These are phyloP conservation scores for Heracleum sosnowskyi DNA, from an alignment of 129 eudicot genomes.

Conservation along the genomic window DNA sequence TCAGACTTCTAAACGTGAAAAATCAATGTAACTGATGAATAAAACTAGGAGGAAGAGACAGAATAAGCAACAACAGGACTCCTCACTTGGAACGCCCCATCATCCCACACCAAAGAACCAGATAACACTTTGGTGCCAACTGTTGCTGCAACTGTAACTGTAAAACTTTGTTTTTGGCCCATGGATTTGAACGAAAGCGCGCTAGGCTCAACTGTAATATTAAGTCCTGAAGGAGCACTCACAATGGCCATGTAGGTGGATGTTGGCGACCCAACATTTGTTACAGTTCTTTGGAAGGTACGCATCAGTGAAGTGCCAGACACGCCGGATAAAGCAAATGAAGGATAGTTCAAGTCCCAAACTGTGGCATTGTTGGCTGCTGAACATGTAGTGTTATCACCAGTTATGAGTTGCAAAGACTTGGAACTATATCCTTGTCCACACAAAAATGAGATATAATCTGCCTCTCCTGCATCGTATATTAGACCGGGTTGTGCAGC, in stretches of 20 bases:
- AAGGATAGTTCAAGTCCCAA: conserved; percentile 31
- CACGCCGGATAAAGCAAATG: conserved; percentile 12
- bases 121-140: conserved; percentile 5
- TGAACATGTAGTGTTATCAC: conserved; percentile 25
- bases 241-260: conserved; percentile 15
- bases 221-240: conserved; percentile 2
- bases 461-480: conserved; percentile 21
- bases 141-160: conserved; percentile 15
- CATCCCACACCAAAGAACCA: conserved; percentile 50
- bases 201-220: conserved; percentile 13
- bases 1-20: neutral
- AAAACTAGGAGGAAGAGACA: neutral
- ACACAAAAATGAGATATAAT: conserved; percentile 23
- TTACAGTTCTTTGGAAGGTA: conserved; percentile 19
- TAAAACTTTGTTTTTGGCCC: conserved; percentile 16
- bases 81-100: conserved; percentile 44
- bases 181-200: conserved; percentile 8
- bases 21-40: neutral
- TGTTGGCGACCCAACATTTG: conserved; percentile 21
- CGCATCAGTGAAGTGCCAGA: neutral
- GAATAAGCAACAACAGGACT: conserved; percentile 50
- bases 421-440: conserved; percentile 25
- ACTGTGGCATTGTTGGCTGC: conserved; percentile 13
- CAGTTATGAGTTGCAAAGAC: conserved; percentile 19
- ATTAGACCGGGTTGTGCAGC: conserved; percentile 29